Evolutionary conservation across 371 early-diverging fungal genomes (phyloP), one percentile per base, ranked within the genome.

Genomic region (Zychaea mexicana): DNA sequence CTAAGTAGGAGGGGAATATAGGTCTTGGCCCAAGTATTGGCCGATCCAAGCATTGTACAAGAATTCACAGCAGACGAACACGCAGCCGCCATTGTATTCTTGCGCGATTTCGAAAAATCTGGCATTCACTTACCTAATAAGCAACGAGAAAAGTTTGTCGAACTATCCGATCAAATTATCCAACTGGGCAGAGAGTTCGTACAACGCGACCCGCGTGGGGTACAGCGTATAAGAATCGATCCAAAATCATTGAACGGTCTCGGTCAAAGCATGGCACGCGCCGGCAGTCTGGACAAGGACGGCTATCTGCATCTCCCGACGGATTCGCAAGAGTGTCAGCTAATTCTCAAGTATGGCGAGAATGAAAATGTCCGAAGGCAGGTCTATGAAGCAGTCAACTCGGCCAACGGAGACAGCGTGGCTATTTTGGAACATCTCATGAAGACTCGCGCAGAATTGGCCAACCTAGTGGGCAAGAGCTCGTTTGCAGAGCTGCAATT

Each of bases 61-160:
- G 49, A 69, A 12, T 84, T 94, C 22, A 82, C 85, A 1, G 64
- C 78, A 3, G 90, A 94, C 52, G 97, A 96, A 69, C 80, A 71
- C 45, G 84, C 85, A 19, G 94, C 94, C 0, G 98, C 96, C 0
- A 67, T 85, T 28, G 88, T 95, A 15, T 94, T 98, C 60, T 60
- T 94, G 55, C 69, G 86, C 7, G 98, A 98, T 67, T 98, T 98
- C 69, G 96, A 97, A 81, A 92, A 94, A 67, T 92, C 94, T 0
- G 98, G 98, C 7, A 94, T 98, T 59, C 94, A 95, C 70, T 77
- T 98, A 64, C 81, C 91, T 24, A 79, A 79, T 9, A 65, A 70
- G 8, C 81, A 88, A 24, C 88, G 95, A 3, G 72, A 79, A 1
- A 75, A 86, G 45, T 95, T 94, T 83, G 95, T 97, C 0, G 73